Evolutionary conservation across 805 yeast genomes (phyloP).

Genomic region (Cyberlindnera mississippiensis): DNA sequence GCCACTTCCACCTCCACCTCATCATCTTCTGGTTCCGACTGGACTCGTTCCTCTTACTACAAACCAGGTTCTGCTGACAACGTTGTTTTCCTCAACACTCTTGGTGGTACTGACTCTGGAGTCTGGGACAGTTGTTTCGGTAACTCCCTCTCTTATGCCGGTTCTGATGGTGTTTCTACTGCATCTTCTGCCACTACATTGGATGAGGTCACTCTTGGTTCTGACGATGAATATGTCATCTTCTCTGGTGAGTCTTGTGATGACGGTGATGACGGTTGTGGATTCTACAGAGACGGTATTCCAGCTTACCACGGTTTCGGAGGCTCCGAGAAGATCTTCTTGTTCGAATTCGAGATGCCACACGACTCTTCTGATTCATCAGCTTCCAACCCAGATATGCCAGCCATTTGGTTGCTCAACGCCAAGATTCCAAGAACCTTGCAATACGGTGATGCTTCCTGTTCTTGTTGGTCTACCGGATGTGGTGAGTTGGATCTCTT

Average conservation of each 20-base stretch:
- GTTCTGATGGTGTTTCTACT: constrained; percentile 70
- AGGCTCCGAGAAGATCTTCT: constrained; percentile 80
- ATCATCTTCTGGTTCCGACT: constrained; percentile 41
- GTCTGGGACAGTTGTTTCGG: constrained; percentile 84
- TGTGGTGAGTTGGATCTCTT: constrained; percentile 98
- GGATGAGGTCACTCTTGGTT: constrained; percentile 60
- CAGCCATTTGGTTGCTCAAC: constrained; percentile 94
- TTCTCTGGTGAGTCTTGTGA: constrained; percentile 69
- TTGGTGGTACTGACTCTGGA: constrained; percentile 91
- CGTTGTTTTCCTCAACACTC: constrained; percentile 77
- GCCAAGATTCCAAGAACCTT: constrained; percentile 95
- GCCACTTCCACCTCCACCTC: constrained; percentile 30
- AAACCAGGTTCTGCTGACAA: constrained; percentile 68
- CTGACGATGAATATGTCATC: constrained; percentile 78
- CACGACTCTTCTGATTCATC: constrained; percentile 42
- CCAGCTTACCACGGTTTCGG: constrained; percentile 95
- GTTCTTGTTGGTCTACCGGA: constrained; percentile 96
- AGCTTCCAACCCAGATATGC: constrained; percentile 82
- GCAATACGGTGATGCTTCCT: constrained; percentile 80
- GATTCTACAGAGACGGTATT: constrained; percentile 77
- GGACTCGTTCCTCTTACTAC: constrained; percentile 78
- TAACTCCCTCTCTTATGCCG: constrained; percentile 84
- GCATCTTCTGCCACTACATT: constrained; percentile 68
- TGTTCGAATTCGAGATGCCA: constrained; percentile 95
- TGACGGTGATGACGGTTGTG: constrained; percentile 55